These are phyloP conservation scores for Fusarium sp. DNA, from an alignment of 2,329 filamentous ascomycete genomes.

Conservation along the genomic window DNA sequence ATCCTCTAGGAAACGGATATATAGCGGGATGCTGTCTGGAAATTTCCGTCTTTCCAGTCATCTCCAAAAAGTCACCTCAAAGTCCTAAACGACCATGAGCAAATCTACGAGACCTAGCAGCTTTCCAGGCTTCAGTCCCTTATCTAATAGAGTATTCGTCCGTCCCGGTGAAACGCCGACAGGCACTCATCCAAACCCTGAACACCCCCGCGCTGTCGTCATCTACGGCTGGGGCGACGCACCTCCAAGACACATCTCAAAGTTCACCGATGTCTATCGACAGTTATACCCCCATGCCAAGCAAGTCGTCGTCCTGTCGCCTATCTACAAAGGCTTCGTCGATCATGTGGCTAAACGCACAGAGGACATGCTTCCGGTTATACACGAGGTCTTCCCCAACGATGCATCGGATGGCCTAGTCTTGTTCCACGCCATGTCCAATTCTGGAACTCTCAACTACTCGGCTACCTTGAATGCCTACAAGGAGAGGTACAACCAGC, in stretches of 20 bases:
- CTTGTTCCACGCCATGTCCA: background rate
- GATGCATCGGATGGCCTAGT: rapidly evolving
- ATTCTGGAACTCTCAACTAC: constrained; percentile 1
- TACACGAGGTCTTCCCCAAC: background rate
- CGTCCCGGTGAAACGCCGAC: background rate
- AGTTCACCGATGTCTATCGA: background rate
- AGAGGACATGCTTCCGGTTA: background rate
- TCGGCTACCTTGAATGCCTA: background rate
- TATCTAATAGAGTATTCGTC: background rate
- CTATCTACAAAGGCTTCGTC: background rate
- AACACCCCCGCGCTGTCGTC: background rate
- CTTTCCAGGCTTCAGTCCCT: background rate
- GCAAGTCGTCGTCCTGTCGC: background rate
- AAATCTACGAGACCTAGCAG: rapidly evolving
- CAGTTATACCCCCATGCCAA: background rate
- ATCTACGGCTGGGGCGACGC: constrained; percentile 19
- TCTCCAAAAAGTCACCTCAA: background rate
- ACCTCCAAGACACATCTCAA: background rate
- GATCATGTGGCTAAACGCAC: background rate
- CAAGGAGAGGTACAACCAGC: background rate
- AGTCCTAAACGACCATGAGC: background rate
- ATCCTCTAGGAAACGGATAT: background rate
- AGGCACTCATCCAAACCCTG: rapidly evolving
- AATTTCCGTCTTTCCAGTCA: too few relatives aligned
- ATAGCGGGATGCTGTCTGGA: background rate